Evolutionary conservation across 768 basidiomycete species (phyloP).

Genomic region (Russula griseocarnosa): DNA sequence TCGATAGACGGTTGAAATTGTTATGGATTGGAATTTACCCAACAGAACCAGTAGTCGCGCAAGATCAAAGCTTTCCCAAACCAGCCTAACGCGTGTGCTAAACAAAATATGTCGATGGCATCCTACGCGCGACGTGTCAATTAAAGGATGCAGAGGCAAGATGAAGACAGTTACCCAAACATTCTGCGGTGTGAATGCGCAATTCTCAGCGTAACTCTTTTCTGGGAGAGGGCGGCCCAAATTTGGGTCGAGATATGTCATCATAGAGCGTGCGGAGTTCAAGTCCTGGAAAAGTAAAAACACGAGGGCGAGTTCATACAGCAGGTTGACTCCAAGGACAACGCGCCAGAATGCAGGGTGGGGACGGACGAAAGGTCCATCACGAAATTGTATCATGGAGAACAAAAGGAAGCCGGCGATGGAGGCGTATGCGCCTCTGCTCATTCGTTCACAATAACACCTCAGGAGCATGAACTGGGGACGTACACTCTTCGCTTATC

Average conservation of each 20-base stretch:
- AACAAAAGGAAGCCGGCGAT: conserved; percentile 72
- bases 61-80: conserved; percentile 88
- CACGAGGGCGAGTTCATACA: conserved; percentile 79
- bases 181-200: conserved; percentile 54
- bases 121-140: conserved; percentile 42
- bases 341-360: conserved; percentile 86
- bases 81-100: conserved; percentile 85
- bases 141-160: neutral
- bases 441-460: conserved; percentile 9
- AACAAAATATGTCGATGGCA: conserved; percentile 80
- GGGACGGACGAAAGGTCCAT: conserved; percentile 84
- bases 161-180: conserved; percentile 55
- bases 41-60: conserved; percentile 92
- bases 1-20: conserved; percentile 14
- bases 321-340: conserved; percentile 72
- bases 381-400: conserved; percentile 84
- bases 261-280: conserved; percentile 68
- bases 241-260: conserved; percentile 70
- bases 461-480: conserved; percentile 4
- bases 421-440: conserved; percentile 73
- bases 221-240: conserved; percentile 73
- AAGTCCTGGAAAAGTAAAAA: conserved; percentile 86
- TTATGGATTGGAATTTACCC: conserved; percentile 49
- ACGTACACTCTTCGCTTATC: conserved; percentile 79
- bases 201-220: conserved; percentile 83